These are phyloP conservation scores for Magnaporthiopsis rhizophila DNA, from an alignment of 2,329 filamentous ascomycete species.

Conservation along the genomic window DNA sequence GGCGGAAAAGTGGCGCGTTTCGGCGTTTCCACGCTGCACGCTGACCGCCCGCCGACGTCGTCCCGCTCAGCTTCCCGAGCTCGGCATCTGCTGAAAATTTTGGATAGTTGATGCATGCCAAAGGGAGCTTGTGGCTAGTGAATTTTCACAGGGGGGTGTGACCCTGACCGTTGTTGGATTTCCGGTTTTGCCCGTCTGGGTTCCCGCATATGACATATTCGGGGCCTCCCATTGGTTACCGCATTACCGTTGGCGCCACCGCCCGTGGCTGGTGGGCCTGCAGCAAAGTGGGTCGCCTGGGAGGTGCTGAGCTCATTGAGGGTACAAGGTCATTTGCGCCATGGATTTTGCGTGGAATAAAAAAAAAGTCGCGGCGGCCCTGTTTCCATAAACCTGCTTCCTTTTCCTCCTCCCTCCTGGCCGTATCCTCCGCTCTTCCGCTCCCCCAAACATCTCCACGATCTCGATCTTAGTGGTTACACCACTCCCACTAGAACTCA, in stretches of 20 bases:
- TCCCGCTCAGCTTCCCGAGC: not conserved
- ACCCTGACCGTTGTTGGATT: not conserved
- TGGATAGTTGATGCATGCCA: not conserved
- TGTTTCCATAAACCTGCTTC: slow-evolving; percentile 7
- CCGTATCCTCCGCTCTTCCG: not conserved
- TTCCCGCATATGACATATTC: slow-evolving; percentile 1
- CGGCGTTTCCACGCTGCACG: not conserved
- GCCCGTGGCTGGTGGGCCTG: not conserved
- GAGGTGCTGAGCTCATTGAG: slow-evolving; percentile 3
- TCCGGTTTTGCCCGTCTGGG: slow-evolving; percentile 2
- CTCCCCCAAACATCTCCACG: not conserved
- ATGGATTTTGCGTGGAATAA: not conserved
- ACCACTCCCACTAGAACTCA: not conserved
- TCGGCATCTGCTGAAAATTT: not conserved
- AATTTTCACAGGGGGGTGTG: not conserved
- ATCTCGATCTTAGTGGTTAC: not conserved
- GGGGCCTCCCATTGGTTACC: not conserved
- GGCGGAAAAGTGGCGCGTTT: not conserved
- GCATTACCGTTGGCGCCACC: not conserved
- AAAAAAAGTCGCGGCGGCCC: slow-evolving; percentile 7
- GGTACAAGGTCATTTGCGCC: not conserved
- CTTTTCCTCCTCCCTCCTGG: not conserved
- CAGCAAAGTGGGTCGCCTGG: not conserved
- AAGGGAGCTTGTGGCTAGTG: not conserved
- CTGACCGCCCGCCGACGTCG: not conserved